Evolutionary conservation across 352 stramenopile species (phyloP), one percentile per base, ranked within the genome.

Genomic region (Globisporangium canariense): DNA sequence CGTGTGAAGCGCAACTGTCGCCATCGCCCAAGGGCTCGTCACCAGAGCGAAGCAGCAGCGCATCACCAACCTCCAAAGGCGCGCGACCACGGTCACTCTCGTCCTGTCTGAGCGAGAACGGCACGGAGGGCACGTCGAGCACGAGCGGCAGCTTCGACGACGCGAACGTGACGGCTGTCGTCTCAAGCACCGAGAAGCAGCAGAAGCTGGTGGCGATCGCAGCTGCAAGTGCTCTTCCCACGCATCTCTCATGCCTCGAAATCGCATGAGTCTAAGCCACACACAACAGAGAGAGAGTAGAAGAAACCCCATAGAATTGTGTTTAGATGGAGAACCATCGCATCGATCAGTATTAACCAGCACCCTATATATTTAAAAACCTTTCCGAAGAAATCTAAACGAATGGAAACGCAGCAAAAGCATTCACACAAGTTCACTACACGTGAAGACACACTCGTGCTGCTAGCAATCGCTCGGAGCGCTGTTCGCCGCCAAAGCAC

Each of bases 141-240:
- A 83, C 76, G 36, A 87, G 75, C 46, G 71, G 70, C 58, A 93
- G 85, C 52, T 84, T 66, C 14, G 76, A 84, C 10, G 69, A 67
- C 25, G 54, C 20, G 16, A 47, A 9, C 18, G 53, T 28, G 25
- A 28, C 9, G 46, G 20, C n/a, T 20, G 18, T 20, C 14, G 36
- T 41, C 36, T 16, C 58, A 22, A 47, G 51, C 63, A 8, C 49
- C 41, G 20, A 70, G 70, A 50, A 66, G 58, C 57, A 70, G 49
- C 32, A 76, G 38, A 59, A 68, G 30, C 59, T 18, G 41, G 22
- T 3, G 51, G 28, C 40, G 34, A 20, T 41, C 36, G 36, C 11
- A 41, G 36, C 36, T 41, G 36, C 36, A 14, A 41, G 36, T 41
- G 56, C 60, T 7, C 45, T 49, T 9, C 10, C 54, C 7, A 76